Evolutionary conservation across 345 rosid genomes (phyloP).

Genomic region (Citrus australasica): DNA sequence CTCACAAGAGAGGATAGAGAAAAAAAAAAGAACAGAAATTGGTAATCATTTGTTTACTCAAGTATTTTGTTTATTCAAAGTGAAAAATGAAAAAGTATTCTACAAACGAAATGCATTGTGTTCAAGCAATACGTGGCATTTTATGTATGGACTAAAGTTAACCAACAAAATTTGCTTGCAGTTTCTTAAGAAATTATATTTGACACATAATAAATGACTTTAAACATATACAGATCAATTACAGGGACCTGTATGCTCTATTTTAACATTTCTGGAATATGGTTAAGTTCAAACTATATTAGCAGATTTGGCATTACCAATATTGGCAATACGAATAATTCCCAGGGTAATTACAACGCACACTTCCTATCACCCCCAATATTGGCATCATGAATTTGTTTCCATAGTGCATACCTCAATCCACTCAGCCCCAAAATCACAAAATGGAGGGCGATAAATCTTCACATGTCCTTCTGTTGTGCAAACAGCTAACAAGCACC

Average conservation of each 20-base stretch:
- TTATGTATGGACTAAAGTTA: background rate
- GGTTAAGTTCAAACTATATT: background rate
- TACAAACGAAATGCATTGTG: background rate
- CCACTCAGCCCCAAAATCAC: constrained; percentile 92
- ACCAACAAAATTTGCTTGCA: background rate
- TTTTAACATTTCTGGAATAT: background rate
- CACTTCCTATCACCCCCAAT: background rate
- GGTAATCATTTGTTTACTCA: background rate
- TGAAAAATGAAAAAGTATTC: background rate
- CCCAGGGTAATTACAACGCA: background rate
- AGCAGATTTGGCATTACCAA: background rate
- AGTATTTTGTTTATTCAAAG: background rate
- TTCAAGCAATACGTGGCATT: background rate
- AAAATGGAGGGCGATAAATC: constrained; percentile 76
- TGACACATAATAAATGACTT: background rate
- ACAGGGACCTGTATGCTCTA: background rate
- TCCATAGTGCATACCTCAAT: constrained; percentile 58
- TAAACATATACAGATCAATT: background rate
- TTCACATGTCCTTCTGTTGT: constrained; percentile 78
- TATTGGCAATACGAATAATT: background rate
- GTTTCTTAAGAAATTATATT: background rate
- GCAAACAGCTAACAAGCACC: constrained; percentile 91
- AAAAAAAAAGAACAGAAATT: background rate
- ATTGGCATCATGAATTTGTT: background rate
- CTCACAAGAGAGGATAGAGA: background rate